phyloP scores from a whole-genome alignment of 2,329 filamentous ascomycete genomes.

The Fusarium guadeloupense region DNA sequence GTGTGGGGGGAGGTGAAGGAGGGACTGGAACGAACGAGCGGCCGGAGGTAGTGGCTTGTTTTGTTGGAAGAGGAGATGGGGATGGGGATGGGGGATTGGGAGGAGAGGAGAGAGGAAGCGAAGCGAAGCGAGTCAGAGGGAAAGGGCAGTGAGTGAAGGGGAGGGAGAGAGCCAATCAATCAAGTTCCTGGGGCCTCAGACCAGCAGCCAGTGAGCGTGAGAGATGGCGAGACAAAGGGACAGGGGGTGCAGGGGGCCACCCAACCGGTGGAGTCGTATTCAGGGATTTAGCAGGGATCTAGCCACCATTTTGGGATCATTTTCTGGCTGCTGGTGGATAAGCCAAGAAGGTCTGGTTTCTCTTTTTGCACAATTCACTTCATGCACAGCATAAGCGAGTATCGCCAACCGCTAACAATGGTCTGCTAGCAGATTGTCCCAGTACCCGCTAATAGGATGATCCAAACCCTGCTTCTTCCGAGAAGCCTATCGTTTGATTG shows the following conservation, averaged over 20 bases:
- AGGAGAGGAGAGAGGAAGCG: slow-evolving; percentile 36
- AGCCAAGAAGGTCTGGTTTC: slow-evolving; percentile 9
- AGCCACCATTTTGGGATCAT: slow-evolving; percentile 29
- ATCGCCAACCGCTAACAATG: slow-evolving; percentile 13
- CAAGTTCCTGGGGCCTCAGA: slow-evolving; percentile 8
- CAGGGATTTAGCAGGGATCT: slow-evolving; percentile 27
- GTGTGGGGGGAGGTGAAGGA: slow-evolving; percentile 48
- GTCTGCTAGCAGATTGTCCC: slow-evolving; percentile 3
- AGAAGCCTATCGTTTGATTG: background rate
- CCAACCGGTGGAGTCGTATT: slow-evolving; percentile 14
- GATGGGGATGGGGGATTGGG: slow-evolving; percentile 21
- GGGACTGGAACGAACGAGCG: slow-evolving; percentile 54
- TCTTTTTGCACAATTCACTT: slow-evolving; percentile 30
- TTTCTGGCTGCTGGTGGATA: slow-evolving; percentile 16
- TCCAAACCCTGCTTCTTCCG: background rate
- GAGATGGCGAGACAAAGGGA: slow-evolving; percentile 21
- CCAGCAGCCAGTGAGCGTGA: slow-evolving; percentile 24
- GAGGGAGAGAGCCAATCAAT: slow-evolving; percentile 17
- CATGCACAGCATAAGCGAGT: slow-evolving; percentile 24
- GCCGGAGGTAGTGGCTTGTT: slow-evolving; percentile 51
- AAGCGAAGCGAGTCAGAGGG: slow-evolving; percentile 40
- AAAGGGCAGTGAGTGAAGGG: slow-evolving; percentile 34
- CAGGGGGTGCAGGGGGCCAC: slow-evolving; percentile 27
- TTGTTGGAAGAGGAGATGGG: slow-evolving; percentile 52
- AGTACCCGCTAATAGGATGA: slow-evolving; percentile 13